Conservation (phyloP, 1,284 basidiomycete genomes). For the Microstroma glucosiphilum region DNA sequence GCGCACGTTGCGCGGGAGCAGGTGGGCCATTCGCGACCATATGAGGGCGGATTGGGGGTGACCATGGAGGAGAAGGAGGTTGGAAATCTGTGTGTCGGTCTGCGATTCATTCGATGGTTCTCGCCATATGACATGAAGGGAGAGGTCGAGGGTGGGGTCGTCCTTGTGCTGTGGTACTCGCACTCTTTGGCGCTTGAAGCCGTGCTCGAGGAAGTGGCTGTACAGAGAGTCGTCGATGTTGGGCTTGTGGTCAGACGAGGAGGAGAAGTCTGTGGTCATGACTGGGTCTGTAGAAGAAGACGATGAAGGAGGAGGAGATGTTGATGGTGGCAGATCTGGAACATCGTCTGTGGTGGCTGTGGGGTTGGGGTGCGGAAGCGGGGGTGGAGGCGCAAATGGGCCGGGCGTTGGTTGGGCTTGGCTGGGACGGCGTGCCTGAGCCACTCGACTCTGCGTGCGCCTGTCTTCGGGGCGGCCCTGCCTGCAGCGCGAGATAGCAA, state of each 20-base stretch:
- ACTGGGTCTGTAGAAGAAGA: background rate
- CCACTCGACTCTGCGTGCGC: too few species aligned
- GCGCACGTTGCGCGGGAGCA: constrained; percentile 36
- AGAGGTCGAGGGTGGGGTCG: constrained; percentile 9
- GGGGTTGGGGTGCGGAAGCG: too few species aligned
- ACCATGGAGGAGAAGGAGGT: constrained; percentile 51
- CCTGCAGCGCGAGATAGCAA: too few species aligned
- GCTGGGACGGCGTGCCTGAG: too few species aligned
- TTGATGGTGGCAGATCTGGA: background rate
- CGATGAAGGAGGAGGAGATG: too few species aligned
- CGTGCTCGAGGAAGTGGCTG: background rate
- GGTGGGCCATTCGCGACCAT: constrained; percentile 28
- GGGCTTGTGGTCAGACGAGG: background rate
- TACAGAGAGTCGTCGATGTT: background rate
- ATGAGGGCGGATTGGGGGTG: constrained; percentile 52
- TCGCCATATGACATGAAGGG: background rate
- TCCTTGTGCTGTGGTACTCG: background rate
- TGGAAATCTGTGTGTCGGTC: background rate
- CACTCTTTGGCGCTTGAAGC: constrained; percentile 5
- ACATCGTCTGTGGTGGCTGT: background rate
- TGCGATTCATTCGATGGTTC: background rate
- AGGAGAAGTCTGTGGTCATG: background rate
- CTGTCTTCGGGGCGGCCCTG: too few species aligned
- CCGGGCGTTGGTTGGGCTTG: too few species aligned
- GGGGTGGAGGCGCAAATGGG: too few species aligned